These are phyloP conservation scores for Eutrema heterophyllum DNA, from an alignment of 345 rosid genomes.

Conservation along the genomic window DNA sequence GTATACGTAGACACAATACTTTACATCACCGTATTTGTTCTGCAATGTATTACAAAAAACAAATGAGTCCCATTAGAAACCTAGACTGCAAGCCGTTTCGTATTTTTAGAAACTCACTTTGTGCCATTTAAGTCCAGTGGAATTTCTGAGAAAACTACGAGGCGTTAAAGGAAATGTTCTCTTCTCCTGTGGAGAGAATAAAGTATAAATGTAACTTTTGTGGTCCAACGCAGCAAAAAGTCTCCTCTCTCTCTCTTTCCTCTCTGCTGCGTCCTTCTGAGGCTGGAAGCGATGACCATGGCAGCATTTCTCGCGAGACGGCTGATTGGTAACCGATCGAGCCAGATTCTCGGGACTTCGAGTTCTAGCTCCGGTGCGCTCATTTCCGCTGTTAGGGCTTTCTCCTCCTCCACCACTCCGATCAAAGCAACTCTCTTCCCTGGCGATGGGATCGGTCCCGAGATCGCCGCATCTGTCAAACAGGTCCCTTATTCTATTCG, in stretches of 20 bases:
- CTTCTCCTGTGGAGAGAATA: not conserved
- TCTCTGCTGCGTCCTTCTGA: not conserved
- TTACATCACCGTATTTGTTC: not conserved
- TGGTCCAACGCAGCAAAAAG: conserved; percentile 17
- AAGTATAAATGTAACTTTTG: conserved; percentile 2
- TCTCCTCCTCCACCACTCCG: conserved; percentile 49
- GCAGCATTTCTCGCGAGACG: conserved; percentile 29
- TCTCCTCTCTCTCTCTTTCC: conserved; percentile 6
- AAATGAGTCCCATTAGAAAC: not conserved
- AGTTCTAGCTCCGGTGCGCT: conserved; percentile 9
- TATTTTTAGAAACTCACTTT: not conserved
- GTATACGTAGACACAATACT: not conserved
- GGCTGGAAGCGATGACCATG: conserved; percentile 27
- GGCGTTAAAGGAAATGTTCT: conserved; percentile 5
- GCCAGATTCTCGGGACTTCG: conserved; percentile 31
- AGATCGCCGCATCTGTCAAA: conserved; percentile 93
- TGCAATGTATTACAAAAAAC: not conserved
- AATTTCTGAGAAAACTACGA: not conserved
- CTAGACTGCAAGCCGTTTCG: not conserved
- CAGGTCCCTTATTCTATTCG: conserved; percentile 37
- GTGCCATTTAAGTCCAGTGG: not conserved
- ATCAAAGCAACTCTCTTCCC: conserved; percentile 94
- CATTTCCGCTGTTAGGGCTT: conserved; percentile 38
- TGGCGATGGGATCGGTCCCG: conserved; percentile 99
- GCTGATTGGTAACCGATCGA: conserved; percentile 19